These are phyloP conservation scores for Lumnitzera littorea DNA, from an alignment of 345 rosid genomes.

Conservation along the genomic window DNA sequence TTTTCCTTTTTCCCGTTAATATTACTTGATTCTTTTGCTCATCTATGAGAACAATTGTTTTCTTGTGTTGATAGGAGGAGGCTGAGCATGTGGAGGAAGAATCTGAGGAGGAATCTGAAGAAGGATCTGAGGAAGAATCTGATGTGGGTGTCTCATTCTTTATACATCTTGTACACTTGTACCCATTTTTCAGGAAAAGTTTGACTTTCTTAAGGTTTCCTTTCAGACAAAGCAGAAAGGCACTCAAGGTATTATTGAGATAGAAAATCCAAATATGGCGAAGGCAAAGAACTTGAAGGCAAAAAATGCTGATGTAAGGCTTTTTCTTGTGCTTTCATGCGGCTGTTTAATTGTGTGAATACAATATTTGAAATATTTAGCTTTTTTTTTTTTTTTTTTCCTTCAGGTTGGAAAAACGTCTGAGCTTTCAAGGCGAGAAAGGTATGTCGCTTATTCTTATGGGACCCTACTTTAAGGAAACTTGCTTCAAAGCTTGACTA, in stretches of 20 bases:
- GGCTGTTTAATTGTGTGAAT: background rate
- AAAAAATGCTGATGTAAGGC: slow-evolving; percentile 66
- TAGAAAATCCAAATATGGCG: slow-evolving; percentile 76
- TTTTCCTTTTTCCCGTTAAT: background rate
- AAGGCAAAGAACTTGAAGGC: slow-evolving; percentile 72
- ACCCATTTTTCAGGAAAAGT: background rate
- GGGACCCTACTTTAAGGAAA: background rate
- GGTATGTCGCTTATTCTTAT: slow-evolving; percentile 31
- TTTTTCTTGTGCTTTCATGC: background rate
- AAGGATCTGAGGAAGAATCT: slow-evolving; percentile 37
- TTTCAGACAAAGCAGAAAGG: slow-evolving; percentile 72
- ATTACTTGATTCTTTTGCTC: background rate
- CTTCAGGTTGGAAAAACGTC: slow-evolving; percentile 60
- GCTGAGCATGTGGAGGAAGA: slow-evolving; percentile 52
- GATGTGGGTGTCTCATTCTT: slow-evolving; percentile 14
- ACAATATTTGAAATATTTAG: background rate
- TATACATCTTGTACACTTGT: too few species aligned
- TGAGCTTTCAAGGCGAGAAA: slow-evolving; percentile 97
- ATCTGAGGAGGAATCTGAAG: slow-evolving; percentile 55
- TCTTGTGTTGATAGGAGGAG: slow-evolving; percentile 31
- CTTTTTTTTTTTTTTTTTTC: slow-evolving; percentile 14
- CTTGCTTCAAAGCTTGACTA: background rate
- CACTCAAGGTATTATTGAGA: slow-evolving; percentile 65
- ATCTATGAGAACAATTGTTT: background rate
- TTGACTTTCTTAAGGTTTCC: slow-evolving; percentile 3